phyloP scores from a whole-genome alignment of 352 stramenopile species.

The Phytophthora tentaculata region DNA sequence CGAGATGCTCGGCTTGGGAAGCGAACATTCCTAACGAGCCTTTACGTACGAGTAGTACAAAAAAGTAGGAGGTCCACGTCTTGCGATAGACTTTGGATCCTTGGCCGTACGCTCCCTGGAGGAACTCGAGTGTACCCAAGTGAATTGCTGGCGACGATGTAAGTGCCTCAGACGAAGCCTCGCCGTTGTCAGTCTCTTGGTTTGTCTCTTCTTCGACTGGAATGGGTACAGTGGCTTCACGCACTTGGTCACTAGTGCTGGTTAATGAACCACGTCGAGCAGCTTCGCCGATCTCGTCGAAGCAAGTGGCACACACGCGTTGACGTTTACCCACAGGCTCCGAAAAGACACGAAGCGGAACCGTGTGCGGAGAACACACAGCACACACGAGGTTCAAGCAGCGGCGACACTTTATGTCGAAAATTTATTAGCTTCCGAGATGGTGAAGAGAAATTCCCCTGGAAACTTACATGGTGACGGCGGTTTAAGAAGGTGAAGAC shows the following conservation, averaged over 20 bases:
- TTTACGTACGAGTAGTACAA: slow-evolving; percentile 76
- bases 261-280: slow-evolving; percentile 9
- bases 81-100: slow-evolving; percentile 65
- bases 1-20: slow-evolving; percentile 45
- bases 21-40: slow-evolving; percentile 77
- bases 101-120: slow-evolving; percentile 49
- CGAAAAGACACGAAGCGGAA: slow-evolving; percentile 63
- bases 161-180: slow-evolving; percentile 23
- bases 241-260: slow-evolving; percentile 32
- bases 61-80: slow-evolving; percentile 68
- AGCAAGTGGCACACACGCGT: slow-evolving; percentile 58
- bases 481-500: slow-evolving; percentile 77
- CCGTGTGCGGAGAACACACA: slow-evolving; percentile 59
- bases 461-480: slow-evolving; percentile 62
- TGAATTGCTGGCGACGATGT: slow-evolving; percentile 49
- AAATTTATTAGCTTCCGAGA: slow-evolving; percentile 9
- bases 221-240: slow-evolving; percentile 27
- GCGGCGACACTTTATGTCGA: slow-evolving; percentile 53
- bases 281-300: slow-evolving; percentile 31
- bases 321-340: slow-evolving; percentile 45
- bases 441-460: neutral
- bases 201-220: neutral
- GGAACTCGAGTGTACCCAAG: slow-evolving; percentile 53
- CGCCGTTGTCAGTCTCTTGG: slow-evolving; percentile 29
- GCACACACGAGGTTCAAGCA: slow-evolving; percentile 71